Evolutionary conservation across 176 grass and related monocot species (phyloP).

Genomic region (Zoysia japonica): DNA sequence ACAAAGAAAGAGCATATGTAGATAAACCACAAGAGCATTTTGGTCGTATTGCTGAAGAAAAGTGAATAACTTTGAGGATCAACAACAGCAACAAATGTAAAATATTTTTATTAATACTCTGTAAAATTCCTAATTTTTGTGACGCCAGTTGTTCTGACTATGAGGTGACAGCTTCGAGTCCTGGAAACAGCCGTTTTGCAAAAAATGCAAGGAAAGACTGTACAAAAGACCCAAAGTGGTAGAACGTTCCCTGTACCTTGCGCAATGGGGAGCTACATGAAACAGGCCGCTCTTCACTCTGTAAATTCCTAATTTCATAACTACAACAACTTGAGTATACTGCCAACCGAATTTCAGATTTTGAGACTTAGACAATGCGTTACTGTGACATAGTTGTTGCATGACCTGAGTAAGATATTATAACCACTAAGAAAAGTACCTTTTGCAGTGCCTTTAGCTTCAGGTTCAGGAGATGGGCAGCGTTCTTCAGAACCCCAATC

Average conservation of each 20-base stretch:
- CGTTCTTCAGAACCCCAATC: constrained; percentile 95
- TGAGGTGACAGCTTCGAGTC: too few relatives aligned
- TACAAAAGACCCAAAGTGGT: too few relatives aligned
- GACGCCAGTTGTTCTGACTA: too few relatives aligned
- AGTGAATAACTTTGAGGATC: constrained; percentile 8
- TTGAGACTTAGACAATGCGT: constrained; percentile 8
- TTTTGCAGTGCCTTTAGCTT: constrained; percentile 62
- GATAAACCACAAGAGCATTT: constrained; percentile 17
- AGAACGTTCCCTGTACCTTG: too few relatives aligned
- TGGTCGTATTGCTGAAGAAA: constrained; percentile 1
- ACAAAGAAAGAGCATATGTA: not conserved
- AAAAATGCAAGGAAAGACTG: too few relatives aligned
- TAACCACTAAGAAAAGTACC: constrained; percentile 46
- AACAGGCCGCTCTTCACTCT: not conserved
- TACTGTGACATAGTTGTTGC: constrained; percentile 9
- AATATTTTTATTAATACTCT: not conserved
- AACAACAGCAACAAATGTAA: not conserved
- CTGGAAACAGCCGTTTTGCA: too few relatives aligned
- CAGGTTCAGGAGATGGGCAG: constrained; percentile 64
- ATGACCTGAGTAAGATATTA: constrained; percentile 26
- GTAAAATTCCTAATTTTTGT: too few relatives aligned
- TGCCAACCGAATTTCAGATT: constrained; percentile 9
- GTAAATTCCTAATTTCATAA: not conserved
- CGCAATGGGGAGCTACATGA: too few relatives aligned
- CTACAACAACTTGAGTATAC: constrained; percentile 27